Conservation (phyloP, 2,329 filamentous ascomycete genomes). For the Aspergillus sp. region DNA sequence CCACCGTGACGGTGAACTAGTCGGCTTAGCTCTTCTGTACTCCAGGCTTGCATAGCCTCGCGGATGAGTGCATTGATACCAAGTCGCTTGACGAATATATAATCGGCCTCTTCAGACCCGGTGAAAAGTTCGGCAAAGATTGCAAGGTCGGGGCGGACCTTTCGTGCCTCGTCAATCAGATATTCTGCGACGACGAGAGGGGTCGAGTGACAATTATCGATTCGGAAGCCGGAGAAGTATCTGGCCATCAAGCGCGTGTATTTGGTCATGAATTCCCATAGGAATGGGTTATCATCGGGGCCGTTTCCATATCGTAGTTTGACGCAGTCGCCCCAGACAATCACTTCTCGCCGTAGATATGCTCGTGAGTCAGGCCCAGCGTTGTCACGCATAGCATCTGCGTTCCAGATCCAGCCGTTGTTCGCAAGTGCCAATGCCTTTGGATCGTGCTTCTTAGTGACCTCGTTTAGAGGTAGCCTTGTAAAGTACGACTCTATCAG, state of each 20-base stretch:
- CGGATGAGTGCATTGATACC: conserved; percentile 89
- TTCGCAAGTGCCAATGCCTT: conserved; percentile 82
- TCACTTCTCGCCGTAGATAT: conserved; percentile 95
- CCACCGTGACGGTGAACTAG: conserved; percentile 93
- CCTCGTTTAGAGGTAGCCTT: conserved; percentile 74
- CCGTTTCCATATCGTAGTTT: conserved; percentile 86
- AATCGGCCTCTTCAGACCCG: conserved; percentile 93
- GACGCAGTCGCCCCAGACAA: conserved; percentile 97
- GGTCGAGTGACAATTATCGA: conserved; percentile 97
- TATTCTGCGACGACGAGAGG: conserved; percentile 93
- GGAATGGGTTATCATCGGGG: conserved; percentile 81
- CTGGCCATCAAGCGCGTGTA: conserved; percentile 92
- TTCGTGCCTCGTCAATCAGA: conserved; percentile 88
- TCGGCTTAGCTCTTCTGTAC: conserved; percentile 85
- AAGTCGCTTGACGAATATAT: conserved; percentile 88
- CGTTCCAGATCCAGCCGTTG: conserved; percentile 99
- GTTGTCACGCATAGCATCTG: conserved; percentile 90
- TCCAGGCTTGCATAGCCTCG: conserved; percentile 98
- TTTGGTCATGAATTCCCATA: conserved; percentile 94
- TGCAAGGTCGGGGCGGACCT: conserved; percentile 81
- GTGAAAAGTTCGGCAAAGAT: conserved; percentile 95
- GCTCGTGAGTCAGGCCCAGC: conserved; percentile 84
- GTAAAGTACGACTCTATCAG: conserved; percentile 96
- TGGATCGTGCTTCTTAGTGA: conserved; percentile 72
- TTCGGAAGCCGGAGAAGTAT: conserved; percentile 91